These are phyloP conservation scores for Carex scoparia DNA, from an alignment of 176 grass and related monocot genomes.

Conservation along the genomic window DNA sequence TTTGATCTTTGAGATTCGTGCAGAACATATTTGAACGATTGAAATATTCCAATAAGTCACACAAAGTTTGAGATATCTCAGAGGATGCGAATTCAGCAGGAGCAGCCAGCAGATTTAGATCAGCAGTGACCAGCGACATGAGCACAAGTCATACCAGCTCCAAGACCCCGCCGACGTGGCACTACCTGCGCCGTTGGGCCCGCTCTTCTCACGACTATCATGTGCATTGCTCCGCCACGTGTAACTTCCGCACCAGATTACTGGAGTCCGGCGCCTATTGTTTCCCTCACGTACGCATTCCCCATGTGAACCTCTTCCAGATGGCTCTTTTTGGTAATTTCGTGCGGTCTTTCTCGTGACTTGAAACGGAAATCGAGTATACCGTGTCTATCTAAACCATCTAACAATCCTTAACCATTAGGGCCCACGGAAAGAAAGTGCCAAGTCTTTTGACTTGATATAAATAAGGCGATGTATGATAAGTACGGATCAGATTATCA, in stretches of 20 bases:
- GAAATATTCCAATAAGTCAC: too few species aligned
- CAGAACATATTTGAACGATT: too few species aligned
- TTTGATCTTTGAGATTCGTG: too few species aligned
- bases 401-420: neutral
- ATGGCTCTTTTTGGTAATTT: neutral
- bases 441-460: neutral
- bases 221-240: neutral
- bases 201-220: neutral
- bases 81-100: too few species aligned
- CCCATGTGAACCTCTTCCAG: slow-evolving; percentile 13
- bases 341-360: neutral
- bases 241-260: neutral
- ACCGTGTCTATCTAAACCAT: neutral
- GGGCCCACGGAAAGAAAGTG: neutral
- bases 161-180: slow-evolving; percentile 16
- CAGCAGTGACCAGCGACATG: neutral
- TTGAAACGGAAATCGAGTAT: neutral
- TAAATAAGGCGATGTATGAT: too few species aligned
- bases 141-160: neutral
- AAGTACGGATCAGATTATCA: neutral
- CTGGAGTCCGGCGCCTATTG: neutral
- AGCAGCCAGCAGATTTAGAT: neutral
- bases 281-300: neutral
- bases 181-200: neutral
- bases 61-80: too few species aligned